Conservation (phyloP, 2,329 filamentous ascomycete species). For the Trichoderma guizhouense region DNA sequence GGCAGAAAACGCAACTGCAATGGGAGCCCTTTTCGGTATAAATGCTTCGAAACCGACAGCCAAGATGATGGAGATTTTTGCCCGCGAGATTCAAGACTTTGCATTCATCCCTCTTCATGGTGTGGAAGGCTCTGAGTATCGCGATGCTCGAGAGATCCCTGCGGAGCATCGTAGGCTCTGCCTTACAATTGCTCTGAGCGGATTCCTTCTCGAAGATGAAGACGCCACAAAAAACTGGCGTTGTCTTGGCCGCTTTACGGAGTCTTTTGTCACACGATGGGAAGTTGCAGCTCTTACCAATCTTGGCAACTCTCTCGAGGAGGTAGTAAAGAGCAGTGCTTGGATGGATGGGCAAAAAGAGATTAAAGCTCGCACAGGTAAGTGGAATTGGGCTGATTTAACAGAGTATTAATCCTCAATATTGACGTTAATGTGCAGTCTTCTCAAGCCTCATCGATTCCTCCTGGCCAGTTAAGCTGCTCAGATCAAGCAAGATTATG, state of each 20-base stretch:
- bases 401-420: neutral
- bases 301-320: slow-evolving; percentile 73
- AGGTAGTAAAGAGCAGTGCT: slow-evolving; percentile 74
- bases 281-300: slow-evolving; percentile 75
- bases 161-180: slow-evolving; percentile 66
- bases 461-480: slow-evolving; percentile 59
- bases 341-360: slow-evolving; percentile 66
- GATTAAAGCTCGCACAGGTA: slow-evolving; percentile 46
- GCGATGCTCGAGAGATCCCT: slow-evolving; percentile 49
- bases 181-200: slow-evolving; percentile 77
- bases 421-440: slow-evolving; percentile 32
- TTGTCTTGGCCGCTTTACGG: slow-evolving; percentile 66
- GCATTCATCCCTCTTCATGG: slow-evolving; percentile 73
- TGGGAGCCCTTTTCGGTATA: slow-evolving; percentile 87
- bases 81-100: slow-evolving; percentile 84
- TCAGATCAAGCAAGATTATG: slow-evolving; percentile 69
- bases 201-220: slow-evolving; percentile 74
- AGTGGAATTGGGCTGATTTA: slow-evolving; percentile 24
- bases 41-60: slow-evolving; percentile 80
- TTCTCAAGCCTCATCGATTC: slow-evolving; percentile 56
- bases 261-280: slow-evolving; percentile 81
- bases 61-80: slow-evolving; percentile 85
- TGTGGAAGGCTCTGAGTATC: slow-evolving; percentile 35
- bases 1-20: slow-evolving; percentile 72
- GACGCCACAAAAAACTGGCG: slow-evolving; percentile 71